Conservation (phyloP, 2,329 filamentous ascomycete species). For the Ophiostoma angusticollis region DNA sequence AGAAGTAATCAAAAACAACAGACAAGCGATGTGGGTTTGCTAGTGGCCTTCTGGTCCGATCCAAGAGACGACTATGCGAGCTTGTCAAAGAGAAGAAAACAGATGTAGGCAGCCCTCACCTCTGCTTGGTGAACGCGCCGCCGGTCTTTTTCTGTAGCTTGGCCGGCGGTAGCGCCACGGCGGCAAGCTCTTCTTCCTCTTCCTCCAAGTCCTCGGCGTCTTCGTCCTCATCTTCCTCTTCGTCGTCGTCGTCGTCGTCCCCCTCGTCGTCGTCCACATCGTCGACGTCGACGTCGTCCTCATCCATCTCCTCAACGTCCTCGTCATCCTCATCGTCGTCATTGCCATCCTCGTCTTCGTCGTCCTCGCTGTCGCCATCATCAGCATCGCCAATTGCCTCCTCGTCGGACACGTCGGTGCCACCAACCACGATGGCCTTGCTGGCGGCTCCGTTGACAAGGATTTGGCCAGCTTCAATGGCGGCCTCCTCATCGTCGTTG, state of each 20-base stretch:
- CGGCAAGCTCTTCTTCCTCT: conserved; percentile 21
- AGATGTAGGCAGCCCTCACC: conserved; percentile 11
- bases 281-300: conserved; percentile 56
- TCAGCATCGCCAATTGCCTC: conserved; percentile 72
- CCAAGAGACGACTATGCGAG: too few species aligned
- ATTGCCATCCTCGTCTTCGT: conserved; percentile 9
- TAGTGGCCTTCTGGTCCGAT: too few species aligned
- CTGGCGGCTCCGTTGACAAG: conserved; percentile 20
- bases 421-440: conserved; percentile 12
- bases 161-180: conserved; percentile 20
- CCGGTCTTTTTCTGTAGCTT: conserved; percentile 24
- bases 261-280: conserved; percentile 1
- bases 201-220: conserved; percentile 22
- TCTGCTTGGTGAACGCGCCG: conserved; percentile 19
- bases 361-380: conserved; percentile 50
- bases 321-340: conserved; percentile 47
- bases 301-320: conserved; percentile 72
- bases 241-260: conserved; percentile 15
- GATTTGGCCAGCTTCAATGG: conserved; percentile 19
- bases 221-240: conserved; percentile 24
- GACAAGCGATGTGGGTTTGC: too few species aligned
- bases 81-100: neutral
- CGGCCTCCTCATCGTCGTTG: conserved; percentile 20
- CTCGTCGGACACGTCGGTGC: conserved; percentile 24
- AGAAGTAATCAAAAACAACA: too few species aligned